These are phyloP conservation scores for Mycena galericulata DNA, from an alignment of 768 basidiomycete genomes.

Conservation along the genomic window DNA sequence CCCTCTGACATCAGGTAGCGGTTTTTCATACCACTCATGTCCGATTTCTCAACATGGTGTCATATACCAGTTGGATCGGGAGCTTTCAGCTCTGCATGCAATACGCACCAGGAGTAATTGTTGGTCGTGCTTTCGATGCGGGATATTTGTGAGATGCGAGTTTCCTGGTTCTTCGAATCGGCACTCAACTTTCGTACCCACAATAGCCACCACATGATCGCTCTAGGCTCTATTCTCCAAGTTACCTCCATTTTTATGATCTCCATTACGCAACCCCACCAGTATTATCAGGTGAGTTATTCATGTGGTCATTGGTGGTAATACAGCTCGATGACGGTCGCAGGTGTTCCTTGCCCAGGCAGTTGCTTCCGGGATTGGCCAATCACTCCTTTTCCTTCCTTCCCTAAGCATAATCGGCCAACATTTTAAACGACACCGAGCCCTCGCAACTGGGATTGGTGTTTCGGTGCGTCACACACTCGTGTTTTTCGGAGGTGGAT, in stretches of 20 bases:
- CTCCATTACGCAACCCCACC: constrained; percentile 21
- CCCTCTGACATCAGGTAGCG: constrained; percentile 27
- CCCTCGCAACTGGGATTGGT: constrained; percentile 25
- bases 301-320: neutral
- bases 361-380: constrained; percentile 24
- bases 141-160: constrained; percentile 28
- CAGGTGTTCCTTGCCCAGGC: constrained; percentile 29
- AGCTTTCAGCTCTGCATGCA: constrained; percentile 30
- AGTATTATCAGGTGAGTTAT: constrained; percentile 25
- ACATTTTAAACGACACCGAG: constrained; percentile 25
- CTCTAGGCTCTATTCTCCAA: constrained; percentile 24
- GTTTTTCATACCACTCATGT: neutral
- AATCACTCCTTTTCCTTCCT: constrained; percentile 25
- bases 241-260: constrained; percentile 27
- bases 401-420: constrained; percentile 28
- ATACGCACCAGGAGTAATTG: constrained; percentile 26
- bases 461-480: constrained; percentile 18
- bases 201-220: constrained; percentile 31
- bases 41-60: neutral
- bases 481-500: neutral
- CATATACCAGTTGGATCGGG: constrained; percentile 21
- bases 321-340: neutral
- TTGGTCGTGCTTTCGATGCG: constrained; percentile 27
- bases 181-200: no score
- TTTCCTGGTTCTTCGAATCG: no score